Percentiles rank a stretch among this genome's conserved stretches.
Conservation (phyloP, 169 alveolate species). For the Plasmodium ovale region DNA sequence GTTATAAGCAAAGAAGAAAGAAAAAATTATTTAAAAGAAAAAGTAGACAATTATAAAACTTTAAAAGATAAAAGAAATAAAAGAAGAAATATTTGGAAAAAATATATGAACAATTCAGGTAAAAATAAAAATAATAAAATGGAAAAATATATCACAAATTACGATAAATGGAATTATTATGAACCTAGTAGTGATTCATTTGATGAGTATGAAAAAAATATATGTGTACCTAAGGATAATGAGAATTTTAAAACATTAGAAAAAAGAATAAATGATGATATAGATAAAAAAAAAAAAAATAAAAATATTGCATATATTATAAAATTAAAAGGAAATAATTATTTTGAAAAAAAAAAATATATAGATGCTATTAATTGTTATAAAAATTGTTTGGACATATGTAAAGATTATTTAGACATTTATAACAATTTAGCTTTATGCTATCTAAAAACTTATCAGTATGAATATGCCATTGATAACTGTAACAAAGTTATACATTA, state of each 20-base stretch:
- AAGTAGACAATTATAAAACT: slow-evolving; percentile 12
- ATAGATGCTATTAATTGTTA: slow-evolving; percentile 45
- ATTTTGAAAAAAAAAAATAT: slow-evolving; percentile 23
- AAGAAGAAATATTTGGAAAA: slow-evolving; percentile 40
- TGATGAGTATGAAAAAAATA: slow-evolving; percentile 35
- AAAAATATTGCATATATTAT: slow-evolving; percentile 20
- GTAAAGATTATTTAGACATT: slow-evolving; percentile 27
- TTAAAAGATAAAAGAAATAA: slow-evolving; percentile 38
- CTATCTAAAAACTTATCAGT: slow-evolving; percentile 26
- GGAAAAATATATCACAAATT: background rate
- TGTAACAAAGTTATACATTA: slow-evolving; percentile 41
- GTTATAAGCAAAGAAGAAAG: slow-evolving; percentile 53
- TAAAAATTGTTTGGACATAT: slow-evolving; percentile 20
- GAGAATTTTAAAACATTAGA: slow-evolving; percentile 4
- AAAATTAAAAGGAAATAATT: slow-evolving; percentile 38
- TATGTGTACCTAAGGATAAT: slow-evolving; percentile 29
- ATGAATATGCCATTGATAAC: slow-evolving; percentile 23
- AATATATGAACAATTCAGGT: background rate
- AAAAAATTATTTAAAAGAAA: slow-evolving; percentile 22
- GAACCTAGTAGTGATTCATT: slow-evolving; percentile 60
- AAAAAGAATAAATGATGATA: slow-evolving; percentile 25
- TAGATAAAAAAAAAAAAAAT: slow-evolving; percentile 20
- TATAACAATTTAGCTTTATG: slow-evolving; percentile 53
- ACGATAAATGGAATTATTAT: slow-evolving; percentile 58
- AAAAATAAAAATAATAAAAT: background rate